Evolutionary conservation across 1,284 basidiomycete genomes (phyloP).

Genomic region (Ganoderma leucocontextum): DNA sequence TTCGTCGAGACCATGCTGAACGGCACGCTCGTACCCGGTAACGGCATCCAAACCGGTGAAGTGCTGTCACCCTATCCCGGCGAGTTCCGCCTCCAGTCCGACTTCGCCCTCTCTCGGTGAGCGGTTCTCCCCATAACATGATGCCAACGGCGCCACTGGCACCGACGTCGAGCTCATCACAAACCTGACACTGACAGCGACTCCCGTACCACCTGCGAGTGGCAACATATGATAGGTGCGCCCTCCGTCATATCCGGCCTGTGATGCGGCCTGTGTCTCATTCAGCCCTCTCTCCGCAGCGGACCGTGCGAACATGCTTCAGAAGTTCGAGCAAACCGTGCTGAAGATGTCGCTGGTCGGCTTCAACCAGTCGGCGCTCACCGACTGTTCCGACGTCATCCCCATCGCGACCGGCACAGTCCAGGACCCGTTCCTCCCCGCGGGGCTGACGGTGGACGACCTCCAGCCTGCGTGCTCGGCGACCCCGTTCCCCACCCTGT

Average conservation of each 20-base stretch:
- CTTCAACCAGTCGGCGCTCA: slow-evolving; percentile 36
- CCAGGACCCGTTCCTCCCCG: slow-evolving; percentile 37
- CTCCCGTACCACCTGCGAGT: slow-evolving; percentile 46
- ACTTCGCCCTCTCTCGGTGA: slow-evolving; percentile 39
- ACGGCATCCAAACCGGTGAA: slow-evolving; percentile 39
- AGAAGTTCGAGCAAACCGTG: slow-evolving; percentile 38
- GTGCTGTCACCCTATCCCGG: slow-evolving; percentile 42
- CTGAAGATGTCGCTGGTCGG: slow-evolving; percentile 42
- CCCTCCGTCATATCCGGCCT: too few relatives aligned
- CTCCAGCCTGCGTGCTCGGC: slow-evolving; percentile 26
- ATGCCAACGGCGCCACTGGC: background rate
- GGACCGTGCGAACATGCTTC: slow-evolving; percentile 40
- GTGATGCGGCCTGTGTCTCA: background rate
- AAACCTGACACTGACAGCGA: slow-evolving; percentile 28
- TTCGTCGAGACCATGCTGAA: slow-evolving; percentile 49
- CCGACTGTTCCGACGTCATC: slow-evolving; percentile 49
- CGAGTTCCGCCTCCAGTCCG: slow-evolving; percentile 49
- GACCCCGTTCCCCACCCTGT: slow-evolving; percentile 29
- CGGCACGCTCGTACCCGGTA: slow-evolving; percentile 44
- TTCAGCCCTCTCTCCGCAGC: slow-evolving; percentile 9
- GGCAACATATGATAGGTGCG: slow-evolving; percentile 45
- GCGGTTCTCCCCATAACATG: background rate
- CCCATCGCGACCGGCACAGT: slow-evolving; percentile 34
- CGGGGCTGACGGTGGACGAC: slow-evolving; percentile 27
- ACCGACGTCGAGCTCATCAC: background rate